These are phyloP conservation scores for Effrenium voratum DNA, from an alignment of 73 alveolate genomes.

Conservation along the genomic window DNA sequence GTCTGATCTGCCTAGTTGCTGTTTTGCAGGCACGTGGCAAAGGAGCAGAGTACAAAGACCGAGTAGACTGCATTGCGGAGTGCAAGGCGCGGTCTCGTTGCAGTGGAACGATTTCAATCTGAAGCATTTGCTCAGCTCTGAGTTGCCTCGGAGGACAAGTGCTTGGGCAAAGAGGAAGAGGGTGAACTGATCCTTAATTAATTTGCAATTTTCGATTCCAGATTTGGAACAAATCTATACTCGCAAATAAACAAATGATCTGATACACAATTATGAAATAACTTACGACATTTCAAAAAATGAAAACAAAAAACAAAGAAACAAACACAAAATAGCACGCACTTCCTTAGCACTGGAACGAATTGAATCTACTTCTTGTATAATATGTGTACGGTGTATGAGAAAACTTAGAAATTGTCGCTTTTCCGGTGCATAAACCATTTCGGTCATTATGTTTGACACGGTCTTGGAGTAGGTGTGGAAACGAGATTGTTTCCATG, in stretches of 20 bases:
- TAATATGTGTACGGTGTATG: too few relatives aligned
- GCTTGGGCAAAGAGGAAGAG: conserved; percentile 43
- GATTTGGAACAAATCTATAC: not conserved
- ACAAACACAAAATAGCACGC: too few relatives aligned
- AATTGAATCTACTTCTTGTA: too few relatives aligned
- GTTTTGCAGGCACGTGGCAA: conserved; percentile 69
- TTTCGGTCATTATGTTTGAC: too few relatives aligned
- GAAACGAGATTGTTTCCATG: too few relatives aligned
- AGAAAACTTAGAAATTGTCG: too few relatives aligned
- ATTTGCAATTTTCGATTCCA: not conserved
- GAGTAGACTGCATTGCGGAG: conserved; percentile 64
- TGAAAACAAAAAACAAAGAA: too few relatives aligned
- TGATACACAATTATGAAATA: too few relatives aligned
- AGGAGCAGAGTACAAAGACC: conserved; percentile 79
- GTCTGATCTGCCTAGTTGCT: not conserved
- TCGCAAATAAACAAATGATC: not conserved
- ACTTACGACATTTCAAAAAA: too few relatives aligned
- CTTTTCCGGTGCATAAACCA: too few relatives aligned
- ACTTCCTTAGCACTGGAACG: too few relatives aligned
- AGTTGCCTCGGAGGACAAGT: conserved; percentile 6
- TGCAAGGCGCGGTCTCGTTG: conserved; percentile 16
- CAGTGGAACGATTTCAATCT: not conserved
- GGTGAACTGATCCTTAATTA: conserved; percentile 68
- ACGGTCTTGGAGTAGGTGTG: too few relatives aligned
- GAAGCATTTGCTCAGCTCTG: not conserved